Percentiles rank a stretch among this genome's conserved stretches.
These are phyloP conservation scores for Aristolochia californica DNA, from an alignment of 164 flowering plant species.

Conservation along the genomic window DNA sequence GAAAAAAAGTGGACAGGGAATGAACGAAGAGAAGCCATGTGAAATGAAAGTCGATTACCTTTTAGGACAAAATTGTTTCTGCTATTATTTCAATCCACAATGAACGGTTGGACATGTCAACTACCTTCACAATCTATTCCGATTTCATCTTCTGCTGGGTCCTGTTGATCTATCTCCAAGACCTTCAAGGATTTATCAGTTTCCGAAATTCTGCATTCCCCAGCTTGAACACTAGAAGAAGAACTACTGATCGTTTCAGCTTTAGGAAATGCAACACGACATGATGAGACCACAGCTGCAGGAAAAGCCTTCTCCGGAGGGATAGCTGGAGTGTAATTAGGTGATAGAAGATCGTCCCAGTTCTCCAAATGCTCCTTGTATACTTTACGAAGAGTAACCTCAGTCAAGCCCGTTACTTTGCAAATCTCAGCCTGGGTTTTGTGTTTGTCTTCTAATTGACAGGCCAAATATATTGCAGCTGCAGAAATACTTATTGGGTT, in stretches of 20 bases:
- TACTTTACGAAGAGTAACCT: constrained; percentile 92
- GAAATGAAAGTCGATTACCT: too few species aligned
- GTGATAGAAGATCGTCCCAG: constrained; percentile 92
- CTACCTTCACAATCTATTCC: too few species aligned
- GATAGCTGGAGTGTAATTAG: constrained; percentile 88
- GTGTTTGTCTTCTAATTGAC: constrained; percentile 89
- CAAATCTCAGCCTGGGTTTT: constrained; percentile 99
- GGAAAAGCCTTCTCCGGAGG: constrained; percentile 99
- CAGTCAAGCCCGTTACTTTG: constrained; percentile 95
- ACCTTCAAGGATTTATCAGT: too few species aligned
- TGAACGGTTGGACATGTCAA: too few species aligned
- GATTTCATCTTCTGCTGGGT: too few species aligned
- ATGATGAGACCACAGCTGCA: constrained; percentile 61
- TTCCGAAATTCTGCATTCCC: constrained; percentile 36
- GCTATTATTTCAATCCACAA: too few species aligned
- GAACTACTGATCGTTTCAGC: constrained; percentile 34
- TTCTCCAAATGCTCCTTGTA: constrained; percentile 92
- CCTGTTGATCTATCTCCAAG: too few species aligned
- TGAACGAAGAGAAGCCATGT: too few species aligned
- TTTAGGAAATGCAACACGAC: constrained; percentile 44
- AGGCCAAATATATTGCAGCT: constrained; percentile 92
- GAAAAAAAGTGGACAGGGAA: too few species aligned
- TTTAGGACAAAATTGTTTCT: too few species aligned
- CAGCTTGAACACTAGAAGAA: constrained; percentile 7
- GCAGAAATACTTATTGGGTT: constrained; percentile 99